phyloP scores from a whole-genome alignment of 1,284 basidiomycete genomes.

The Ustilago trichophora region DNA sequence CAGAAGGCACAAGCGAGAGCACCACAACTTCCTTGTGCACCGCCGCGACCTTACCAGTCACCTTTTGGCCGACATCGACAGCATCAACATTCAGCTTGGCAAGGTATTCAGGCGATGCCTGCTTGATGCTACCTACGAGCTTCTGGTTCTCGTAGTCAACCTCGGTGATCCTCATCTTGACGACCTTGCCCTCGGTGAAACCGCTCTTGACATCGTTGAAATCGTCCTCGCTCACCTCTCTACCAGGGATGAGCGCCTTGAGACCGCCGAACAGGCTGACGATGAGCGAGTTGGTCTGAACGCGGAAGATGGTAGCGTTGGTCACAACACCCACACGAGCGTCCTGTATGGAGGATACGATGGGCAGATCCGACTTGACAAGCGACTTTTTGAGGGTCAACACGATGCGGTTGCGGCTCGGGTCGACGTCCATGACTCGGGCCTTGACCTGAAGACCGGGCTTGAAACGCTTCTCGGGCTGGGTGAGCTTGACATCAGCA shows the following conservation, averaged over 20 bases:
- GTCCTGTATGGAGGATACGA: slow-evolving; percentile 73
- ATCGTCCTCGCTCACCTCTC: slow-evolving; percentile 51
- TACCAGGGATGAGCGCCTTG: slow-evolving; percentile 77
- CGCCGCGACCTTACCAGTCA: slow-evolving; percentile 56
- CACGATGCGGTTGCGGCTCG: slow-evolving; percentile 80
- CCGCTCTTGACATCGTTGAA: slow-evolving; percentile 71
- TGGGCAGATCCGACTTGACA: slow-evolving; percentile 76
- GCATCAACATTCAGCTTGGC: slow-evolving; percentile 61
- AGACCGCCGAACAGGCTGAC: slow-evolving; percentile 77
- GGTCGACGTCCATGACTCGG: slow-evolving; percentile 85
- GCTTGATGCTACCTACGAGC: slow-evolving; percentile 86
- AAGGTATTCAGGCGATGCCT: slow-evolving; percentile 70
- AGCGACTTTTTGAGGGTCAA: slow-evolving; percentile 93
- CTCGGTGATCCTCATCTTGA: slow-evolving; percentile 85
- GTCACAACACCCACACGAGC: slow-evolving; percentile 78
- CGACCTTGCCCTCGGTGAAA: slow-evolving; percentile 77
- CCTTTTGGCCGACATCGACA: slow-evolving; percentile 60
- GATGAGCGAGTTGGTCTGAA: slow-evolving; percentile 55
- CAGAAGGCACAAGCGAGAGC: slow-evolving; percentile 68
- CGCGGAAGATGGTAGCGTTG: slow-evolving; percentile 77
- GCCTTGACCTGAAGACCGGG: slow-evolving; percentile 84
- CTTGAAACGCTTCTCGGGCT: slow-evolving; percentile 80
- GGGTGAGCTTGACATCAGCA: slow-evolving; percentile 81
- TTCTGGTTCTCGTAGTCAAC: slow-evolving; percentile 74
- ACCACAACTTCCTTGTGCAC: slow-evolving; percentile 63